Percentiles rank a stretch among this genome's conserved stretches.
phyloP scores from a whole-genome alignment of 208 protist species.

The Wallacemonas sp. region DNA sequence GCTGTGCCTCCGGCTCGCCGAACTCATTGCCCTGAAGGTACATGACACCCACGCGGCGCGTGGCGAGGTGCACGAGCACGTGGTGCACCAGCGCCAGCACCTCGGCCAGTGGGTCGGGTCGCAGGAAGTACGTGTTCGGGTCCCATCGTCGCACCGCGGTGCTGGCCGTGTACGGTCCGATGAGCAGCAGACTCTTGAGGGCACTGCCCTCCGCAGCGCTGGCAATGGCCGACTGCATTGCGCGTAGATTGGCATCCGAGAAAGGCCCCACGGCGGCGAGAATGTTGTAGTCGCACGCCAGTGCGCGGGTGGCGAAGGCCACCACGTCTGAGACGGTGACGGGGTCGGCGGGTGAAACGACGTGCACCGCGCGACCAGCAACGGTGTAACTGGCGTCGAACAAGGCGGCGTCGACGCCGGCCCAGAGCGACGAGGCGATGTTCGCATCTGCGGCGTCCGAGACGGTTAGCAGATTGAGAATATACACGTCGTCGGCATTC shows the following conservation, averaged over 20 bases:
- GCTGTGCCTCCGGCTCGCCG: slow-evolving; percentile 21
- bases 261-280: slow-evolving; percentile 12
- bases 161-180: slow-evolving; percentile 18
- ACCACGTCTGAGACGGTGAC: not conserved
- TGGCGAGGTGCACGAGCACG: slow-evolving; percentile 15
- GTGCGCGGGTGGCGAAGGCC: not conserved
- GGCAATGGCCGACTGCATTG: not conserved
- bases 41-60: slow-evolving; percentile 45
- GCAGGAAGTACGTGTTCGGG: slow-evolving; percentile 25
- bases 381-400: not conserved
- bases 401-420: not conserved
- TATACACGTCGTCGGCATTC: not conserved
- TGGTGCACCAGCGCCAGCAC: slow-evolving; percentile 29
- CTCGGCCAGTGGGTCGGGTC: slow-evolving; percentile 25
- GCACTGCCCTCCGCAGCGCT: not conserved
- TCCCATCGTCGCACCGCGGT: slow-evolving; percentile 17
- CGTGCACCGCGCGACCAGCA: not conserved
- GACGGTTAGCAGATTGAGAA: not conserved
- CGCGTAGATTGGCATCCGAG: not conserved
- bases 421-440: not conserved
- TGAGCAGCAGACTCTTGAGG: slow-evolving; percentile 17
- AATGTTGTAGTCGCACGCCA: slow-evolving; percentile 1
- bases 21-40: slow-evolving; percentile 28
- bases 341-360: not conserved
- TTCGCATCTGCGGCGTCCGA: not conserved